A percentile compares a stretch with the other conserved stretches of the same genome.
Conservation (phyloP, 1,139 yeast species). For the Eremothecium coryli region DNA sequence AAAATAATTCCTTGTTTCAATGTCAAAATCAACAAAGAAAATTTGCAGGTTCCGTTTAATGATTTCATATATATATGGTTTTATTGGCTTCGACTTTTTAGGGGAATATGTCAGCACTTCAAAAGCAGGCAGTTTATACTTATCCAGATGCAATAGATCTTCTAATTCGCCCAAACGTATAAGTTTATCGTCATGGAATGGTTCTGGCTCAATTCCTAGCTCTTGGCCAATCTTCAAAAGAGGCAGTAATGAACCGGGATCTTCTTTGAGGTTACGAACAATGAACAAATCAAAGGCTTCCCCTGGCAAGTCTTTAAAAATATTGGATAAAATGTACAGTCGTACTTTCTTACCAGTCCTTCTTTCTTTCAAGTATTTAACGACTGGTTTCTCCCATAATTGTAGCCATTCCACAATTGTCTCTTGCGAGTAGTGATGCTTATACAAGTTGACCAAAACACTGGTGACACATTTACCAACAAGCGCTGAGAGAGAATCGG, state of each 20-base stretch:
- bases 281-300: slow-evolving; percentile 36
- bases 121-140: slow-evolving; percentile 48
- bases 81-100: slow-evolving; percentile 51
- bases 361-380: slow-evolving; percentile 28
- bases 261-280: slow-evolving; percentile 21
- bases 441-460: slow-evolving; percentile 34
- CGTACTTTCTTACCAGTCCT: slow-evolving; percentile 42
- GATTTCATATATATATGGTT: slow-evolving; percentile 36
- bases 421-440: slow-evolving; percentile 17
- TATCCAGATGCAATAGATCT: slow-evolving; percentile 38
- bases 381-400: slow-evolving; percentile 42
- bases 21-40: slow-evolving; percentile 52
- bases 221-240: slow-evolving; percentile 59
- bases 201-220: slow-evolving; percentile 43
- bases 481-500: slow-evolving; percentile 57
- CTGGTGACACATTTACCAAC: slow-evolving; percentile 54
- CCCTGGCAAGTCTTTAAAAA: slow-evolving; percentile 44
- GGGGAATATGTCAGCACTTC: slow-evolving; percentile 53
- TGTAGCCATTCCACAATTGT: slow-evolving; percentile 39
- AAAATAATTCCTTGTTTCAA: slow-evolving; percentile 60
- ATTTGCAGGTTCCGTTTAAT: slow-evolving; percentile 38
- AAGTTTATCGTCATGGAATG: slow-evolving; percentile 36
- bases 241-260: slow-evolving; percentile 36
- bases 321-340: slow-evolving; percentile 51
- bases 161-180: slow-evolving; percentile 33